Conservation (phyloP, 2,329 filamentous ascomycete genomes). For the Diaporthe caulivora region DNA sequence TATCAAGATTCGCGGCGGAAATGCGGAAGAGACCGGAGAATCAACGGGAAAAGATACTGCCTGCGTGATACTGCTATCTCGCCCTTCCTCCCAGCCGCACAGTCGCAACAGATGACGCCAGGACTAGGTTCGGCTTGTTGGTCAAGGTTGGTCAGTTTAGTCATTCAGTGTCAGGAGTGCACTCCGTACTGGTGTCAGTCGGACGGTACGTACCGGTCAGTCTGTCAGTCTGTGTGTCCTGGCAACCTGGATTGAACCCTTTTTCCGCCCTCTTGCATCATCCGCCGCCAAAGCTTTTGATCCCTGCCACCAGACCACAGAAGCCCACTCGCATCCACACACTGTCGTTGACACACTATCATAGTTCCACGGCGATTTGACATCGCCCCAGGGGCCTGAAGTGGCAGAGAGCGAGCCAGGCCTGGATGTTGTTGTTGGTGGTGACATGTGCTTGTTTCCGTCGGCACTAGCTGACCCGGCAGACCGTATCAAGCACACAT, state of each 20-base stretch:
- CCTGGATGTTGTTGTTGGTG: background rate
- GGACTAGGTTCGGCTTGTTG: background rate
- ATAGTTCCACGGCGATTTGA: background rate
- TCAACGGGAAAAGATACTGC: slow-evolving; percentile 14
- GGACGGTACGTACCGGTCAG: slow-evolving; percentile 5
- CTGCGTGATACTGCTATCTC: background rate
- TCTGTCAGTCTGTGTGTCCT: background rate
- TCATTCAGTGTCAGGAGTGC: background rate
- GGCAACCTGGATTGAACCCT: slow-evolving; percentile 2
- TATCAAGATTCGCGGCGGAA: slow-evolving; percentile 23
- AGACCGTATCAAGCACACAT: background rate
- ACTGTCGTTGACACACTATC: background rate
- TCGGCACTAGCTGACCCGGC: background rate
- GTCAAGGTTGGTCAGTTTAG: background rate
- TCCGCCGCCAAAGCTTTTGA: background rate
- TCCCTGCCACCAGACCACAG: slow-evolving; percentile 1
- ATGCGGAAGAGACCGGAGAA: slow-evolving; percentile 27
- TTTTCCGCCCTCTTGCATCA: slow-evolving; percentile 20
- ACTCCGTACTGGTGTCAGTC: background rate
- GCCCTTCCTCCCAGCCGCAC: background rate
- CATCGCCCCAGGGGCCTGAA: background rate
- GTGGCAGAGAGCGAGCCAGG: background rate
- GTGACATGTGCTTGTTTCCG: background rate
- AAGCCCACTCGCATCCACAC: background rate
- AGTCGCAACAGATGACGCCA: slow-evolving; percentile 8